A percentile compares a stretch with the other conserved stretches of the same genome.
phyloP scores from a whole-genome alignment of 2,329 filamentous ascomycete species.

The Fusarium sp. region DNA sequence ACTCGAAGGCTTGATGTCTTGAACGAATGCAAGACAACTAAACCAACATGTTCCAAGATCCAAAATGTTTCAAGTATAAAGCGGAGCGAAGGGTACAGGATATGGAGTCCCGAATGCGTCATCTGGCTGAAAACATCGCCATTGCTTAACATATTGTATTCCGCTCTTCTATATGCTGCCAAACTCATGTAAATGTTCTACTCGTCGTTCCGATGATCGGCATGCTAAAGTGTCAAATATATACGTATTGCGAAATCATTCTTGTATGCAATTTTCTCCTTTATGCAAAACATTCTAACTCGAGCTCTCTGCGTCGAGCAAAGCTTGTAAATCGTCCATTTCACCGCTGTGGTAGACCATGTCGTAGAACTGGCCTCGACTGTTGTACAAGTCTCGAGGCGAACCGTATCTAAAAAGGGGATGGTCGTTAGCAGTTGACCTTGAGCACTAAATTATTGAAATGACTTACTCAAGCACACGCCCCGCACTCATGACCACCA shows the following conservation, averaged over 20 bases:
- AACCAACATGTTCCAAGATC: neutral
- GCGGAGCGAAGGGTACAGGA: neutral
- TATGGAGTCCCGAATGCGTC: neutral
- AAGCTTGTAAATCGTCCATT: conserved; percentile 60
- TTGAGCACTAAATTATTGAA: neutral
- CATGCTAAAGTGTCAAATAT: neutral
- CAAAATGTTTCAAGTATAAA: neutral
- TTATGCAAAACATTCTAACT: neutral
- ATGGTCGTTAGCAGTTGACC: conserved; percentile 6
- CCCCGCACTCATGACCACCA: conserved; percentile 70
- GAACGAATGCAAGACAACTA: neutral
- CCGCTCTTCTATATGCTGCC: conserved; percentile 6
- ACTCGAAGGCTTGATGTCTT: neutral
- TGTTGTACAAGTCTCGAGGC: conserved; percentile 62
- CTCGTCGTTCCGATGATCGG: neutral
- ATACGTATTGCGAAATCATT: neutral
- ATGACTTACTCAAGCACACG: conserved; percentile 65
- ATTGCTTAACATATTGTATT: neutral
- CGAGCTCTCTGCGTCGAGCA: conserved; percentile 47
- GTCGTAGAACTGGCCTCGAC: conserved; percentile 65
- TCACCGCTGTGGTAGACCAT: conserved; percentile 71
- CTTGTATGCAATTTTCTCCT: neutral
- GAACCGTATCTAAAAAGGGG: conserved; percentile 58
- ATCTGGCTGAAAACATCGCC: neutral
- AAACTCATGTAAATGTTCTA: neutral